Evolutionary conservation across 768 basidiomycete species (phyloP), one percentile per base, ranked within the genome.

Genomic region (Pisolithus sp.): DNA sequence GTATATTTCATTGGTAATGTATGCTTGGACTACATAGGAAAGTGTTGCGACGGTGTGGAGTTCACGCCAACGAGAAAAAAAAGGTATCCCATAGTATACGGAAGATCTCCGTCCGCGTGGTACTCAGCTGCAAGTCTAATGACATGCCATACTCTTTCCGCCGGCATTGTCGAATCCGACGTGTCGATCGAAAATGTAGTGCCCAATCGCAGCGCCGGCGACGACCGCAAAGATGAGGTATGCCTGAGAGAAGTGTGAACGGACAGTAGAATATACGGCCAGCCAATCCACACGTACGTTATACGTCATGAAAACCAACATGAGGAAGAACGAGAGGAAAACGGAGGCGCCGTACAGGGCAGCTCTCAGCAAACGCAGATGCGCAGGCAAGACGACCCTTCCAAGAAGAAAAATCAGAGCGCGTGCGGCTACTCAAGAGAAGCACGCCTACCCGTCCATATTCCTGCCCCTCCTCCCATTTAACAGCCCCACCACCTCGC

Each of bases 261-360:
- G 39, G 17, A 7, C 38, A 7, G n/a, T 15, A 18, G 18, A 4
- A 37, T 9, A 34, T 13, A 15, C 34, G 34, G 12, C 34, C 34
- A 34, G 34, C 13, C 12, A 34, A 34, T 34, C 13, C 12, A 15
- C 21, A 72, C 88, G 62, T 53, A 92, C 90, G 58, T 96, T 96
- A 71, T 94, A 96, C 5, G 93, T 95, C 93, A 96, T 95, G 69
- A 92, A 93, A 38, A 95, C 83, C 52, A 96, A 73, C 93, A 96
- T 96, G 64, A 92, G 80, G 79, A 91, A 90, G 75, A 87, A 89
- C 34, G 89, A 89, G 53, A 92, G 67, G 66, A 85, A 85, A 20
- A 92, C 81, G 3, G 81, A 81, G 4, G 75, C 68, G n/a, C 85
- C 90, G 59, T 94, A 95, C 36, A 91, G 64, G 2, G 65, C 58